Percentiles rank a stretch among this genome's conserved stretches.
phyloP scores from a whole-genome alignment of 2,329 filamentous ascomycete genomes.

The Scolecobasidium constrictum region DNA sequence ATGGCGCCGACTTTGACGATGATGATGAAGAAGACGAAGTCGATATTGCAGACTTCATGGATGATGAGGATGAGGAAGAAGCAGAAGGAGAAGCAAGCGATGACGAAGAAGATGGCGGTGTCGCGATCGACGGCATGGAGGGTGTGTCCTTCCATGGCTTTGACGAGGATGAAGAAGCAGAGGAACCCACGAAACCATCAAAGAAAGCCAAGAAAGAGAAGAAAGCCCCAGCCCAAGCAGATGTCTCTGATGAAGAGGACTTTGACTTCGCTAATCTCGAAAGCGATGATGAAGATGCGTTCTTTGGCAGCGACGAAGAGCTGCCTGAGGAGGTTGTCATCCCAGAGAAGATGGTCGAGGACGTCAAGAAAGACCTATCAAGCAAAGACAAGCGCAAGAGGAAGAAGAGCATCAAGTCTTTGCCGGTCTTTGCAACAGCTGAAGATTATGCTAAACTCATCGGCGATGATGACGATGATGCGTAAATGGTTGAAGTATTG shows the following conservation, averaged over 20 bases:
- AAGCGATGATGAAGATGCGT: slow-evolving; percentile 43
- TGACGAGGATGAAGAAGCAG: slow-evolving; percentile 33
- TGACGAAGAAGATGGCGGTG: slow-evolving; percentile 35
- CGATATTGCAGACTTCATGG: slow-evolving; percentile 34
- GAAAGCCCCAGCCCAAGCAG: slow-evolving; percentile 17
- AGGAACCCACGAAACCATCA: slow-evolving; percentile 12
- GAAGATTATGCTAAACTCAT: slow-evolving; percentile 89
- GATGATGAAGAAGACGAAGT: slow-evolving; percentile 40
- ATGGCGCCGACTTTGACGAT: slow-evolving; percentile 45
- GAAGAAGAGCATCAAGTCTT: slow-evolving; percentile 73
- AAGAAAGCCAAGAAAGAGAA: slow-evolving; percentile 24
- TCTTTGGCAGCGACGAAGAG: slow-evolving; percentile 45
- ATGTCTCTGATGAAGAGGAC: slow-evolving; percentile 16
- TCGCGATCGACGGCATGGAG: slow-evolving; percentile 36
- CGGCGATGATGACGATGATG: slow-evolving; percentile 53
- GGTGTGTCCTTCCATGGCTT: slow-evolving; percentile 34
- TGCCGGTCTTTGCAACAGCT: slow-evolving; percentile 85
- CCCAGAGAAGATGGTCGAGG: slow-evolving; percentile 26
- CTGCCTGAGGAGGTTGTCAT: slow-evolving; percentile 31
- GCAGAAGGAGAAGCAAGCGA: slow-evolving; percentile 35
- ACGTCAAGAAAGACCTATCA: slow-evolving; percentile 16
- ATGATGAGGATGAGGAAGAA: slow-evolving; percentile 38
- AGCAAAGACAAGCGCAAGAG: slow-evolving; percentile 40
- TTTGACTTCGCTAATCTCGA: slow-evolving; percentile 24
- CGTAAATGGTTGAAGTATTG: background rate